A percentile compares a stretch with the other conserved stretches of the same genome.
phyloP scores from a whole-genome alignment of 2,329 filamentous ascomycete genomes.

The Bipolaris gigantea region DNA sequence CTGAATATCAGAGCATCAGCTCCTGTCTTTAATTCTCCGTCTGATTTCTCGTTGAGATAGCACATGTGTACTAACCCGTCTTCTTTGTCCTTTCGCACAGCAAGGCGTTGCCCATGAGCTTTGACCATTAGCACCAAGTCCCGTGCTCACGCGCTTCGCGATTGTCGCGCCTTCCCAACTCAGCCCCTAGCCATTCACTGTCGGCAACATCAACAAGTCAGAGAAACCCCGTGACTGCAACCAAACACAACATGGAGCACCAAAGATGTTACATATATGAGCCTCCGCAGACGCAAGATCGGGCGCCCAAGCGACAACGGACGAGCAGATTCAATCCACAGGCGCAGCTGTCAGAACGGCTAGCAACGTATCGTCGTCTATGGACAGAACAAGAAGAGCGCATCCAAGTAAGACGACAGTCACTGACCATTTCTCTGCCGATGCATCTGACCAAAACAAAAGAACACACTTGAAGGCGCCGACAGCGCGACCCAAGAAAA shows the following conservation, averaged over 20 bases:
- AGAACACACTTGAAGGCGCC: slow-evolving; percentile 46
- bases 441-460: slow-evolving; percentile 13
- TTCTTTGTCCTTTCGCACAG: no score
- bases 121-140: slow-evolving; percentile 21
- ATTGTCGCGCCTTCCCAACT: slow-evolving; percentile 16
- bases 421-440: background rate
- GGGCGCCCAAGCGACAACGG: slow-evolving; percentile 48
- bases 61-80: no score
- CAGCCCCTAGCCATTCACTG: slow-evolving; percentile 10
- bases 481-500: slow-evolving; percentile 46
- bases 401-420: slow-evolving; percentile 56
- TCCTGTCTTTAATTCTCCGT: background rate
- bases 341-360: slow-evolving; percentile 50
- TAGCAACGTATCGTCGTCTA: slow-evolving; percentile 61
- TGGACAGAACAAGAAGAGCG: slow-evolving; percentile 67
- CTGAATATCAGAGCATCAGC: background rate
- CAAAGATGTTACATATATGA: slow-evolving; percentile 53
- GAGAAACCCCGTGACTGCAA: background rate
- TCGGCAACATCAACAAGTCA: slow-evolving; percentile 5
- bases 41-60: no score
- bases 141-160: slow-evolving; percentile 35
- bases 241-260: slow-evolving; percentile 48
- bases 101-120: background rate
- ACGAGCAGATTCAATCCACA: slow-evolving; percentile 34
- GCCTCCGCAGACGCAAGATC: slow-evolving; percentile 38